phyloP scores from a whole-genome alignment of 1,284 basidiomycete genomes.

The Leccinum griseonigrum region DNA sequence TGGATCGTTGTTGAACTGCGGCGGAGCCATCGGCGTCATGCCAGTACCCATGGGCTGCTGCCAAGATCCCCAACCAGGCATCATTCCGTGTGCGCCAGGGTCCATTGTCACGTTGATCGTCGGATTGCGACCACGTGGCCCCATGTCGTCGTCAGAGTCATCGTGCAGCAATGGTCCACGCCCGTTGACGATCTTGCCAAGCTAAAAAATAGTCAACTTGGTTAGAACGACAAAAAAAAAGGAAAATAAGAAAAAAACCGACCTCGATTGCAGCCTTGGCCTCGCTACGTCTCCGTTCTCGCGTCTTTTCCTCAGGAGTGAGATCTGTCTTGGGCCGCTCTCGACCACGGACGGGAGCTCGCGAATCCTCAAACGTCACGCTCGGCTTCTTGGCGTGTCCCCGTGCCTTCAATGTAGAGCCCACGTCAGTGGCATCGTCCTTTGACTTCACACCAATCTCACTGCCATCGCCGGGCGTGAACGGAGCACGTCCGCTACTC shows the following conservation, averaged over 20 bases:
- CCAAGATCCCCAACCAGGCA: constrained; percentile 29
- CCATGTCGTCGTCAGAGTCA: constrained; percentile 50
- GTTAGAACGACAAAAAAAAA: constrained; percentile 3
- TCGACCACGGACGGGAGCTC: constrained; percentile 20
- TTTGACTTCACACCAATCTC: constrained; percentile 47
- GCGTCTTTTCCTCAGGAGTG: constrained; percentile 51
- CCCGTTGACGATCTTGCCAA: constrained; percentile 79
- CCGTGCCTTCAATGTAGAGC: constrained; percentile 30
- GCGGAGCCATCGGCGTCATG: constrained; percentile 26
- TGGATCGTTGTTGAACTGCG: constrained; percentile 45
- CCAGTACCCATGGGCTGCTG: constrained; percentile 30
- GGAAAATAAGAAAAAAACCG: constrained; percentile 11
- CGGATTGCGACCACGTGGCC: constrained; percentile 14
- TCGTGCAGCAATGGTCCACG: constrained; percentile 55
- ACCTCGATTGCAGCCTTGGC: constrained; percentile 81
- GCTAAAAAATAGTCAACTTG: constrained; percentile 38
- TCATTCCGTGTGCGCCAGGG: constrained; percentile 33
- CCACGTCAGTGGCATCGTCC: constrained; percentile 35
- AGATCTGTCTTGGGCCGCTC: constrained; percentile 34
- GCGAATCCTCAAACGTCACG: constrained; percentile 54
- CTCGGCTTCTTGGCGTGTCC: constrained; percentile 51
- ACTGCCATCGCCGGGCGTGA: constrained; percentile 73
- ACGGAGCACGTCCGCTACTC: constrained; percentile 65
- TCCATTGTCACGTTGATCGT: constrained; percentile 47
- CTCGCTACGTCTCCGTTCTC: constrained; percentile 68